Conservation (phyloP, 1,284 basidiomycete genomes). For the Vanrija humicola region DNA sequence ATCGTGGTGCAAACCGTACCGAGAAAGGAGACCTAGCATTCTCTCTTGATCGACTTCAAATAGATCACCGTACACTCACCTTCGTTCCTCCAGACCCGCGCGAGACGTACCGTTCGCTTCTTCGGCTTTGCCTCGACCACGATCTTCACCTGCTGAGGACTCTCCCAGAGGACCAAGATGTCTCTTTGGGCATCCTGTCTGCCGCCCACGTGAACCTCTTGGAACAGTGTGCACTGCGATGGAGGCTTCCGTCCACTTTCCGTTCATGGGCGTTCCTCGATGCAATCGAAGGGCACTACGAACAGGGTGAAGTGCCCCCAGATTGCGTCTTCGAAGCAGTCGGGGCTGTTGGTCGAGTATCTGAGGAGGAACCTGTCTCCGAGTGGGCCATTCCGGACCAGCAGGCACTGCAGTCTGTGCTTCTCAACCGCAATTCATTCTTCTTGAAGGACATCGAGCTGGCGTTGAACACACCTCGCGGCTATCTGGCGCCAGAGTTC, state of each 20-base stretch:
- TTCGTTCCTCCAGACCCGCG: constrained; percentile 88
- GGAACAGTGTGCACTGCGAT: constrained; percentile 79
- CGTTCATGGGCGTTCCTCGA: constrained; percentile 78
- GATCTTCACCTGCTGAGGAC: constrained; percentile 88
- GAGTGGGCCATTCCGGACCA: constrained; percentile 73
- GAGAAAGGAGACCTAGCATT: constrained; percentile 63
- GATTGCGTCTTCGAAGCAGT: constrained; percentile 92
- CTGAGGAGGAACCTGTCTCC: constrained; percentile 65
- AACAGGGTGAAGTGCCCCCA: constrained; percentile 83
- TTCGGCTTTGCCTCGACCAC: constrained; percentile 75
- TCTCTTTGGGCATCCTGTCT: constrained; percentile 90
- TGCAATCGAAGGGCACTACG: constrained; percentile 80
- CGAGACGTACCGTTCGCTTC: constrained; percentile 75
- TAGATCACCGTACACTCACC: constrained; percentile 43
- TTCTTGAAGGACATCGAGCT: constrained; percentile 28
- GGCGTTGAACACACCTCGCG: constrained; percentile 17
- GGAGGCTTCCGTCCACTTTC: constrained; percentile 80
- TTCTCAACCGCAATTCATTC: constrained; percentile 26
- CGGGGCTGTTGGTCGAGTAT: constrained; percentile 64
- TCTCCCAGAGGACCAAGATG: constrained; percentile 92
- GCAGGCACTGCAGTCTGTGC: constrained; percentile 19
- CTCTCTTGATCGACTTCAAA: constrained; percentile 24
- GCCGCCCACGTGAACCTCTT: constrained; percentile 74
- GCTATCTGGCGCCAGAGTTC: constrained; percentile 57
- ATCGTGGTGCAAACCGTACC: background rate